Evolutionary conservation across 805 yeast genomes (phyloP).

Genomic region (Yamadazyma phyllophila): DNA sequence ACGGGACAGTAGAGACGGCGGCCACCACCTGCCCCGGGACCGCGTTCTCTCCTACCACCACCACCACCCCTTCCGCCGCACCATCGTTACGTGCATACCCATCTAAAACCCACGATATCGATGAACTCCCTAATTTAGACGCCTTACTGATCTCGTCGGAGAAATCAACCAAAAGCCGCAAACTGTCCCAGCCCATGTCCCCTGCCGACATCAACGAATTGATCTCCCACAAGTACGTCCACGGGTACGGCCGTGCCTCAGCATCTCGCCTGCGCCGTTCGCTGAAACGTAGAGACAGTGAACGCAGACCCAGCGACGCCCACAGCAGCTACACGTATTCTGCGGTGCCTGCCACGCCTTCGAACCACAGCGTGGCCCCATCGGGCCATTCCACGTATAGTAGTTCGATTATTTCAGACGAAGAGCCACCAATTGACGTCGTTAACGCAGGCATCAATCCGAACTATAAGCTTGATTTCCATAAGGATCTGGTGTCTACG

Average conservation of each 20-base stretch:
- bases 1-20: too few relatives aligned
- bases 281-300: background rate
- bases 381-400: too few relatives aligned
- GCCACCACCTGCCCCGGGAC: too few relatives aligned
- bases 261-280: background rate
- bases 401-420: background rate
- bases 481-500: background rate
- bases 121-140: conserved; percentile 13
- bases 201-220: conserved; percentile 1
- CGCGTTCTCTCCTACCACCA: background rate
- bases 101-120: conserved; percentile 2
- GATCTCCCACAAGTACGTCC: background rate
- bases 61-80: background rate
- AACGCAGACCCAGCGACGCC: background rate
- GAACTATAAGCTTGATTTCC: conserved; percentile 4
- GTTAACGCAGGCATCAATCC: background rate
- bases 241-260: background rate
- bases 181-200: background rate
- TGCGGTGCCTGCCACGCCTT: background rate
- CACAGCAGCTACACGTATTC: background rate
- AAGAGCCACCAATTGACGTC: background rate
- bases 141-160: conserved; percentile 10
- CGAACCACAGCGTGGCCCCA: background rate
- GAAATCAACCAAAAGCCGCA: background rate
- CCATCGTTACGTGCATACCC: background rate